Evolutionary conservation across 2,329 filamentous ascomycete genomes (phyloP).

Genomic region (Cladorrhinum sp.): DNA sequence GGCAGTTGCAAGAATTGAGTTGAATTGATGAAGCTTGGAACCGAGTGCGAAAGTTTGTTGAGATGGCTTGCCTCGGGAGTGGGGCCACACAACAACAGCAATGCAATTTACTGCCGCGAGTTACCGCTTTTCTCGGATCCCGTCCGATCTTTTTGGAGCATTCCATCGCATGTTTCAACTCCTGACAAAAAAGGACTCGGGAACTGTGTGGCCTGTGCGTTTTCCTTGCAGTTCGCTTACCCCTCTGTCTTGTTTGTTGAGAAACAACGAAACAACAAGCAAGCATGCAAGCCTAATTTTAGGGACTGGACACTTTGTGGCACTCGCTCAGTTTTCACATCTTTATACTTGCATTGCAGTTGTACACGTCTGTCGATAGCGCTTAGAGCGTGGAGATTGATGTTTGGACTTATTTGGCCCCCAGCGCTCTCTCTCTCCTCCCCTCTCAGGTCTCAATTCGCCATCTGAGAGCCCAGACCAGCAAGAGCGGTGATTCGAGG

Average conservation of each 20-base stretch:
- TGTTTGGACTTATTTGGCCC: neutral
- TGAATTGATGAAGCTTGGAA: no score
- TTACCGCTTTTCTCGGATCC: neutral
- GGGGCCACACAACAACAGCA: neutral
- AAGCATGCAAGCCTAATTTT: neutral
- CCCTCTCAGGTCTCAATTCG: neutral
- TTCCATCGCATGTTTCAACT: neutral
- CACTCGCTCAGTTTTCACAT: neutral
- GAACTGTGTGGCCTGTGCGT: neutral
- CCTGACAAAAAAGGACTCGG: neutral
- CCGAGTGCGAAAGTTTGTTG: neutral
- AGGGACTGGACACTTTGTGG: neutral
- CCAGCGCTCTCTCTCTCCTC: neutral
- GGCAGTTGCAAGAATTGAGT: neutral
- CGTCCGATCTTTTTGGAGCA: neutral
- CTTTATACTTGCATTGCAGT: neutral
- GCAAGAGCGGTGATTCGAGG: constrained; percentile 5
- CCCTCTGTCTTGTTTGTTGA: neutral
- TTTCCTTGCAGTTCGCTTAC: neutral
- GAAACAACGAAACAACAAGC: neutral
- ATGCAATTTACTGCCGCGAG: neutral
- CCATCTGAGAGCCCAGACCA: neutral
- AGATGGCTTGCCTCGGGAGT: neutral
- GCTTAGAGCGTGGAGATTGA: neutral
- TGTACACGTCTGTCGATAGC: neutral